Evolutionary conservation across 73 alveolate species (phyloP), one percentile per base, ranked within the genome.

Genomic region (Breviolum minutum): DNA sequence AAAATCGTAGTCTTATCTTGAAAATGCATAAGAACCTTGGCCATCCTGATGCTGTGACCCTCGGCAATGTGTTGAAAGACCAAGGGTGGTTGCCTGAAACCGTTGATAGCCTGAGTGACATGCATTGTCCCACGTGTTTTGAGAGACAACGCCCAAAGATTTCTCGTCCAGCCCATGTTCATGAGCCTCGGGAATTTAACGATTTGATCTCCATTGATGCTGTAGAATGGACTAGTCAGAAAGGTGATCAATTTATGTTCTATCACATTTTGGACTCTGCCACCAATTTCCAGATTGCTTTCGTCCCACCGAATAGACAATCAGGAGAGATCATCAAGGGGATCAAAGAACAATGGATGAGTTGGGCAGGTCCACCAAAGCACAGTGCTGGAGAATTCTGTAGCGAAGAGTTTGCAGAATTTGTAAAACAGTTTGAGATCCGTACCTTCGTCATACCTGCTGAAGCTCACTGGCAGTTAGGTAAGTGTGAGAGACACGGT

Each of bases 11-110:
- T 14, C 0, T 9, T 82, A 27, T 87, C 64, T 0, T 11, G 22
- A 27, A 29, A 26, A 66, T 87, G 19, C 95, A 87, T 20, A 87
- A n/a, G 63, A 63, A 87, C 30, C 95, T 87, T 2, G 95, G 95
- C 0, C 95, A 87, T 63, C 95, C 95, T 2, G 60, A n/a, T 26
- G 60, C 81, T 17, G 61, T 63, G 66, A 20, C 26, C 4, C 27
- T 87, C 16, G 6, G 10, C 48, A 20, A 8, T 13, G 64, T n/a
- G 22, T 24, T 87, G 64, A 19, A 32, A 5, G 40, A 32, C 1
- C 71, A 87, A 5, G 95, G 95, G 0, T 40, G 63, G 70, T 30
- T 48, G 7, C 17, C 76, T 0, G 3, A 11, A 6, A 17, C 32
- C 0, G 26, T 66, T 2, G 22, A 64, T 0, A 70, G 69, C 0